A percentile compares a stretch with the other conserved stretches of the same genome.
These are phyloP conservation scores for Diversispora epigaea DNA, from an alignment of 192 early-diverging fungal genomes.

Conservation along the genomic window DNA sequence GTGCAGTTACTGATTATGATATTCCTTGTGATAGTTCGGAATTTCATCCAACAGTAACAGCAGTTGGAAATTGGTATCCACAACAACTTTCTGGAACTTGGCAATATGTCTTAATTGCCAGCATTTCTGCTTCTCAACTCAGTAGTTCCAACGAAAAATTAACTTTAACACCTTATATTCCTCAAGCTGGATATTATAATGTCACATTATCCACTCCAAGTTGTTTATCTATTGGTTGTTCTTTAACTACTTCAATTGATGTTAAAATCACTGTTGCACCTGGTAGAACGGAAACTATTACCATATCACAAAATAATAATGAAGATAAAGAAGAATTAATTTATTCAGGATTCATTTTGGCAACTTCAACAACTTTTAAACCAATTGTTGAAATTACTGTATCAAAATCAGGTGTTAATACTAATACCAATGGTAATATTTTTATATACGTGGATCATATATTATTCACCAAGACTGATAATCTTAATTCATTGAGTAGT, in stretches of 20 bases:
- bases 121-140: not conserved
- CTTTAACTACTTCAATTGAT: constrained; percentile 28
- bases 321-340: constrained; percentile 46
- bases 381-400: constrained; percentile 51
- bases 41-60: constrained; percentile 9
- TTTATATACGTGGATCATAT: constrained; percentile 39
- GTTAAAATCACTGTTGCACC: constrained; percentile 40
- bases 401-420: constrained; percentile 2
- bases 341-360: constrained; percentile 50
- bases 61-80: not conserved
- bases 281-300: constrained; percentile 33
- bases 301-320: constrained; percentile 44
- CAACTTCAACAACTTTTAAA: constrained; percentile 48
- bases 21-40: not conserved
- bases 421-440: constrained; percentile 2
- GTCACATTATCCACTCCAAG: constrained; percentile 56
- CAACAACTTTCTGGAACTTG: constrained; percentile 5
- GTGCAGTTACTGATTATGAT: not conserved
- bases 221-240: constrained; percentile 36
- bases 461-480: constrained; percentile 36
- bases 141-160: not conserved
- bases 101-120: constrained; percentile 9
- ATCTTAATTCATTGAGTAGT: constrained; percentile 15
- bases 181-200: constrained; percentile 62
- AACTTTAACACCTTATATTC: constrained; percentile 51